Evolutionary conservation across 345 rosid species (phyloP).

Genomic region (Dipteronia sinensis): DNA sequence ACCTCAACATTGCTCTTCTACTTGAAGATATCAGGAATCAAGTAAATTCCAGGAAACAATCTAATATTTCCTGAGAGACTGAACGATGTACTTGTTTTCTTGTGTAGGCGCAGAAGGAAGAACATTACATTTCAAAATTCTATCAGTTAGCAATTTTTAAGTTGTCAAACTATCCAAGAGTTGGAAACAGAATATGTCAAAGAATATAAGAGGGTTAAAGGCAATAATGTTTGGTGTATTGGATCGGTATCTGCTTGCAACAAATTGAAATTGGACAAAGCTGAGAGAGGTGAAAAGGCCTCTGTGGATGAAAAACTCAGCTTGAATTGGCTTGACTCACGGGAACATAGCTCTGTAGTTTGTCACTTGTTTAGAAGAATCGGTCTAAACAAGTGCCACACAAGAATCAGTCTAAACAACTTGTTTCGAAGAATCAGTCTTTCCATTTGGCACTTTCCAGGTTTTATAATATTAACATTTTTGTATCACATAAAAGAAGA

Average conservation of each 20-base stretch:
- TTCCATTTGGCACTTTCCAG: too few relatives aligned
- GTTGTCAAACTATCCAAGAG: constrained; percentile 44
- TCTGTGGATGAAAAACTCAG: constrained; percentile 14
- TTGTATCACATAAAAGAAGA: too few relatives aligned
- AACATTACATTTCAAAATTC: too few relatives aligned
- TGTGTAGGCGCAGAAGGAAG: too few relatives aligned
- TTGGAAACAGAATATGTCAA: constrained; percentile 33
- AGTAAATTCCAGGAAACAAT: background rate
- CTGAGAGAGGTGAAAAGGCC: constrained; percentile 38
- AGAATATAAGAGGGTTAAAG: constrained; percentile 22
- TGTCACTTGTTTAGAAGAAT: constrained; percentile 26
- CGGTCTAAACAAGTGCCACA: too few relatives aligned
- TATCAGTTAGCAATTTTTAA: constrained; percentile 13
- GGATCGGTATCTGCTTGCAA: constrained; percentile 49
- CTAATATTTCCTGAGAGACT: background rate
- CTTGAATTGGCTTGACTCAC: constrained; percentile 36
- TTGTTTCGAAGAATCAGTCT: too few relatives aligned
- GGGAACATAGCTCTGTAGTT: constrained; percentile 37
- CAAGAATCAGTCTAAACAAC: too few relatives aligned
- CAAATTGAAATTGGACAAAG: constrained; percentile 28
- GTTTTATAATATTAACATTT: too few relatives aligned
- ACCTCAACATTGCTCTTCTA: background rate
- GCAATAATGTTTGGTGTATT: constrained; percentile 44
- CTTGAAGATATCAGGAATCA: constrained; percentile 11
- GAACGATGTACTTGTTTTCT: background rate